Base-by-base conservation (phyloP, 1,284 basidiomycete species). In the Exobasidium rhododendri region DNA sequence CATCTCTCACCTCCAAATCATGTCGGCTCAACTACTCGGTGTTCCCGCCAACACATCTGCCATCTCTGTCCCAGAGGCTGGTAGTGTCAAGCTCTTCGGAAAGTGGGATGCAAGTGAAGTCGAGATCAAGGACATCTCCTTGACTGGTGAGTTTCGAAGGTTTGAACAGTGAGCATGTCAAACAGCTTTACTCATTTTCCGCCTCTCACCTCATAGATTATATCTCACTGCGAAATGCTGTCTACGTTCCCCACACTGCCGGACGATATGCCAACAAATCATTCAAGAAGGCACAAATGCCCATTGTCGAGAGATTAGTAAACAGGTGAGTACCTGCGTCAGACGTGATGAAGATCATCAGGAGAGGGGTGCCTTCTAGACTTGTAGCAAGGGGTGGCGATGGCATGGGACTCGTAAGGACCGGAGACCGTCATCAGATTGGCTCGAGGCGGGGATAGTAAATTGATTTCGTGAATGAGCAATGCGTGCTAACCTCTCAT, bases 281-380 rank as follows among this genome's bases (percentile, higher is more conserved):
- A 83, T 99, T 99, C 89, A 96, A 94, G 87, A 99, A 99, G 89
- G 93, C 93, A 22, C 92, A 96, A 83, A 98, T 98, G 94, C 96
- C 96, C 80, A 96, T 98, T 81, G 96, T 98, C 77, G 94, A 98
- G 85, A 92, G 94, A 81, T 86, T 98, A 76, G 94, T 98, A 72
- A 94, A 97, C 87, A 90, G 90, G 92, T 92, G 80, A 79, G 87
- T 83, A 22, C 40, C 46, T 24, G 24, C 20, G 28, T 5, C 17
- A 26, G 44, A 22, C 4, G 24, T 4, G 10, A 3, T 45, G 44
- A 45, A 22, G 44, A n/a, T n/a, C n/a, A n/a, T n/a, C n/a, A n/a
- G n/a, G n/a, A n/a, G n/a, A n/a, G n/a, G n/a, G n/a, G n/a, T n/a
- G n/a, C n/a, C n/a, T n/a, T n/a, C n/a, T n/a, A 26, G 10, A 10